phyloP scores from a whole-genome alignment of 805 yeast species.

The Hanseniaspora osmophila region DNA sequence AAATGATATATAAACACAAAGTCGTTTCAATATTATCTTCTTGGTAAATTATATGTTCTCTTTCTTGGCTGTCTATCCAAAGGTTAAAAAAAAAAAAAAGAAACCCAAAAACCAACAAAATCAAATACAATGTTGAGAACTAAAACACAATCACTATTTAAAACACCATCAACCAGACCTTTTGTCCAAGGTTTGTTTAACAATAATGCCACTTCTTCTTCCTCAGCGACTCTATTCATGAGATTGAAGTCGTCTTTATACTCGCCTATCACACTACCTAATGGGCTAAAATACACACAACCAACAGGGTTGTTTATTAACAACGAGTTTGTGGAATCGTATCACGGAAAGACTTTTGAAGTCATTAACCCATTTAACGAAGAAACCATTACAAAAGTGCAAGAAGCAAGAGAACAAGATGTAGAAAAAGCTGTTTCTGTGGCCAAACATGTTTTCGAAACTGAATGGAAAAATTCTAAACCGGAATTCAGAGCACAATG shows the following conservation, averaged over 20 bases:
- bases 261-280: slow-evolving; percentile 47
- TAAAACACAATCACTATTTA: too few relatives aligned
- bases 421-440: slow-evolving; percentile 76
- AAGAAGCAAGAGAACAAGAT: slow-evolving; percentile 58
- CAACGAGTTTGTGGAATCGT: slow-evolving; percentile 54
- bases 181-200: neutral
- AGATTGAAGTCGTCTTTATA: slow-evolving; percentile 14
- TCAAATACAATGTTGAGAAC: too few relatives aligned
- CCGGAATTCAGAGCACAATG: slow-evolving; percentile 52
- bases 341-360: slow-evolving; percentile 38
- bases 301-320: slow-evolving; percentile 71
- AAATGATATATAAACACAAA: too few relatives aligned
- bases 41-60: too few relatives aligned
- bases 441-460: slow-evolving; percentile 63
- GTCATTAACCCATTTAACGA: slow-evolving; percentile 59
- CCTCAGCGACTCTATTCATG: neutral
- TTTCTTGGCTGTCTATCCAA: too few relatives aligned
- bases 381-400: slow-evolving; percentile 50
- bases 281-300: slow-evolving; percentile 56
- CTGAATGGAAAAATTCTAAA: slow-evolving; percentile 55
- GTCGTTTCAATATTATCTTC: too few relatives aligned
- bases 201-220: neutral
- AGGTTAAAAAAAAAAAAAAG: too few relatives aligned
- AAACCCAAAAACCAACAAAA: too few relatives aligned
- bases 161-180: too few relatives aligned